phyloP scores from a whole-genome alignment of 2,329 filamentous ascomycete genomes.

The Verticillium nubilum region DNA sequence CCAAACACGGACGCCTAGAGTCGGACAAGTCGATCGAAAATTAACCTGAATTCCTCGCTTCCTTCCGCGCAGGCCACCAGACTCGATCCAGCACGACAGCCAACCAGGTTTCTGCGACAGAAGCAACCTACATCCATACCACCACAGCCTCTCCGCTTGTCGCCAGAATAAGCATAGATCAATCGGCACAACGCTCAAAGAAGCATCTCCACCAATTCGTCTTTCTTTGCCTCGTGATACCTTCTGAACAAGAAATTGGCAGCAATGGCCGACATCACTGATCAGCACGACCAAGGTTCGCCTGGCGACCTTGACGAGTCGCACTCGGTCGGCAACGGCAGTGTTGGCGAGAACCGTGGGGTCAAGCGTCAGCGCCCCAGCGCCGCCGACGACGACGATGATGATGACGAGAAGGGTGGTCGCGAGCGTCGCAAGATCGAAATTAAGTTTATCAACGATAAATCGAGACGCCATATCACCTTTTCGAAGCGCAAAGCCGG shows the following conservation, averaged over 20 bases:
- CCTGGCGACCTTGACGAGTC: constrained; percentile 69
- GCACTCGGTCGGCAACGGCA: constrained; percentile 60
- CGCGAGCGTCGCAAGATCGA: constrained; percentile 99
- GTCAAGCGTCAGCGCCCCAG: constrained; percentile 84
- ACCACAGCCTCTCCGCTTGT: constrained; percentile 43
- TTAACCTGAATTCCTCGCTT: constrained; percentile 37
- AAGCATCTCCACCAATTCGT: constrained; percentile 57
- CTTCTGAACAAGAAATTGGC: constrained; percentile 13
- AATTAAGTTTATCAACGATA: constrained; percentile 99
- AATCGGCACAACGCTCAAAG: constrained; percentile 61
- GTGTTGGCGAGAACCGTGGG: constrained; percentile 66
- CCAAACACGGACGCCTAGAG: constrained; percentile 21
- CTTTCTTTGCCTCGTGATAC: constrained; percentile 46
- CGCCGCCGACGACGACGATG: constrained; percentile 87
- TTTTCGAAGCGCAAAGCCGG: constrained; percentile 99
- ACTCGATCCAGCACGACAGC: constrained; percentile 40
- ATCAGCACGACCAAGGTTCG: constrained; percentile 71
- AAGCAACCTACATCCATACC: constrained; percentile 24
- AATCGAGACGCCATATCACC: constrained; percentile 98
- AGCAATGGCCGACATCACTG: constrained; percentile 73
- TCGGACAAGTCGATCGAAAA: constrained; percentile 32
- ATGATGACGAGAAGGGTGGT: constrained; percentile 95
- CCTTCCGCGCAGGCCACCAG: constrained; percentile 31
- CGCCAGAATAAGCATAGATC: constrained; percentile 62
- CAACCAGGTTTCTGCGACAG: constrained; percentile 53